These are phyloP conservation scores for Aquilaria malaccensis DNA, from an alignment of 345 rosid species.

Conservation along the genomic window DNA sequence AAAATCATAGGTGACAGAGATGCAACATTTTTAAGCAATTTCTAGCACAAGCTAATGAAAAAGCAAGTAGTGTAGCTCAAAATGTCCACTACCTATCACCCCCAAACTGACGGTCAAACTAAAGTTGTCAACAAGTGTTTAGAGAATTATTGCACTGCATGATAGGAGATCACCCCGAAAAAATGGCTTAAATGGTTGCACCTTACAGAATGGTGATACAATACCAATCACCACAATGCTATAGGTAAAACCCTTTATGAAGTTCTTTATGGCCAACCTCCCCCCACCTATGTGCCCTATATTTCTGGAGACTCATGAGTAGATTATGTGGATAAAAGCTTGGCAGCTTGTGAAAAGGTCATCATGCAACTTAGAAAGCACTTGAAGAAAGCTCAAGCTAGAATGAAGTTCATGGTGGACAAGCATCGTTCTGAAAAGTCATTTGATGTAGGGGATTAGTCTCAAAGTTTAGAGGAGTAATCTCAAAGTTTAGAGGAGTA, in stretches of 20 bases:
- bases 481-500: no score
- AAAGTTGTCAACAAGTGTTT: slow-evolving; percentile 2
- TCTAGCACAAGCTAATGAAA: background rate
- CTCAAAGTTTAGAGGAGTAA: no score
- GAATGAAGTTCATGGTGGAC: no score
- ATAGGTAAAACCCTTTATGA: background rate
- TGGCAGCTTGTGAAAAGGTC: background rate
- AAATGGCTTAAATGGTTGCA: background rate
- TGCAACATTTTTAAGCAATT: background rate
- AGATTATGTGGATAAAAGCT: background rate
- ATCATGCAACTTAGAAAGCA: no score
- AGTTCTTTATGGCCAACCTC: background rate
- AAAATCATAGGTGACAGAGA: background rate
- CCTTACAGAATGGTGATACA: background rate
- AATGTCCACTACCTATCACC: background rate
- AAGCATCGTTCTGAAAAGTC: no score
- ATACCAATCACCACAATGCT: background rate
- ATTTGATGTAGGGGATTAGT: no score
- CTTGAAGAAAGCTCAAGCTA: no score
- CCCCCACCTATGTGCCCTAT: background rate
- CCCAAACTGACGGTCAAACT: slow-evolving; percentile 2
- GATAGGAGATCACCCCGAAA: background rate
- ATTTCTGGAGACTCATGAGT: background rate
- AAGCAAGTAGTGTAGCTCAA: background rate
- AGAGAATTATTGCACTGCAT: slow-evolving; percentile 1